Base-by-base conservation (phyloP, 805 yeast species). In the Pichia rugopelliculosa region DNA sequence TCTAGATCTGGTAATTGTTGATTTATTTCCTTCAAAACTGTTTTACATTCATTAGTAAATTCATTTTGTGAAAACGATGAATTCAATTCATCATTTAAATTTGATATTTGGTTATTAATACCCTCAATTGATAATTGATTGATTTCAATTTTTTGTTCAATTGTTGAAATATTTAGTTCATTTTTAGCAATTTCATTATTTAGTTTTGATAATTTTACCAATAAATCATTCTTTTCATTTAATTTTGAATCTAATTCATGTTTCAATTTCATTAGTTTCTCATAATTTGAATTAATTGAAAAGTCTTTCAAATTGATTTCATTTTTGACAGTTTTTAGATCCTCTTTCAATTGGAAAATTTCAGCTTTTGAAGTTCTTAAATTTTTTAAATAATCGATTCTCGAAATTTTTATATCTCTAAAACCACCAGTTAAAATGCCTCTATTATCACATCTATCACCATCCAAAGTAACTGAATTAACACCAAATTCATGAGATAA, bases 381-480 rank as follows among this genome's bases (percentile, higher is more conserved):
- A 13, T 67, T 60, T 46, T 79, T 79, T 57, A 87, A 70, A 3
- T 83, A 76, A 55, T 88, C 96, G 42, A 90, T 65, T 56, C 95
- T 74, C 0, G 88, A 82, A 45, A 69, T 71, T 50, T 76, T 77
- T 55, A 73, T 76, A 56, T 87, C 93, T 55, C 86, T 76, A 57
- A 76, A 87, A 42, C 98, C 98, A 65, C 98, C 98, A 22, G 87
- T 80, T 40, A 93, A 64, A 2, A 84, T 85, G 64, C 99, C 99
- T 54, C 73, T 78, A 41, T 79, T 80, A 56, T 87, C 95, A 43
- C 87, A 87, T 53, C 87, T 72, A 61, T 93, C 98, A 55, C 99
- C 99, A 62, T 87, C 95, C 17, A 91, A 68, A 0, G 99, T 93
- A 15, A 93, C 84, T 0, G 96, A 86, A 56, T 77, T 81, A 22